Evolutionary conservation across 371 early-diverging fungal species (phyloP).

Genomic region (Basidiobolus meristosporus): DNA sequence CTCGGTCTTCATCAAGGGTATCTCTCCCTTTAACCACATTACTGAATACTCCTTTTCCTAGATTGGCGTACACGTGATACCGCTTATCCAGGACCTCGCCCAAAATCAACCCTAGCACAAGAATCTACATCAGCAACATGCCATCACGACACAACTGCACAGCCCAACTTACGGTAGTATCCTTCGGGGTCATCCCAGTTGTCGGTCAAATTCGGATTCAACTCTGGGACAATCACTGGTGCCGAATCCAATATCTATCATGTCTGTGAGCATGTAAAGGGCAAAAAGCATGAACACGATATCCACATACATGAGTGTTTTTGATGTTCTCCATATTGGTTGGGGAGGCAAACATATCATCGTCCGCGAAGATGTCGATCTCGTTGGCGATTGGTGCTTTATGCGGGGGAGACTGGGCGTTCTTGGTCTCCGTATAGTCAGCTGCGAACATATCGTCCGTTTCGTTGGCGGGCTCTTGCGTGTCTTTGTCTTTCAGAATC

Average conservation of each 20-base stretch:
- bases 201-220: slow-evolving; percentile 44
- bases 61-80: slow-evolving; percentile 59
- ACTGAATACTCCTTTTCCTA: slow-evolving; percentile 91
- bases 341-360: slow-evolving; percentile 17
- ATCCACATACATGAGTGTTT: background rate
- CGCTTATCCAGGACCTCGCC: slow-evolving; percentile 77
- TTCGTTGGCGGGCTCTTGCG: slow-evolving; percentile 17
- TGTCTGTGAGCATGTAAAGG: slow-evolving; percentile 15
- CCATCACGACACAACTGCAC: background rate
- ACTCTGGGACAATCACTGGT: slow-evolving; percentile 10
- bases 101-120: slow-evolving; percentile 10
- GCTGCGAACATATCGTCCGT: slow-evolving; percentile 38
- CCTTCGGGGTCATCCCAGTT: slow-evolving; percentile 94
- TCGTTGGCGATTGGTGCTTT: slow-evolving; percentile 15
- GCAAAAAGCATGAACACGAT: background rate
- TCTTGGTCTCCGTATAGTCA: slow-evolving; percentile 25
- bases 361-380: slow-evolving; percentile 64
- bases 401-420: too few relatives aligned
- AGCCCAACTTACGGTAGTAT: slow-evolving; percentile 75
- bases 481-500: slow-evolving; percentile 27
- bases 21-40: slow-evolving; percentile 81
- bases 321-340: slow-evolving; percentile 2
- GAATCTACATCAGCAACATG: background rate
- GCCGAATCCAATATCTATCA: slow-evolving; percentile 11
- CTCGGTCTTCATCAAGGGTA: slow-evolving; percentile 29